Evolutionary conservation across 805 yeast genomes (phyloP).

Genomic region (Saccharomycopsis fermentans): DNA sequence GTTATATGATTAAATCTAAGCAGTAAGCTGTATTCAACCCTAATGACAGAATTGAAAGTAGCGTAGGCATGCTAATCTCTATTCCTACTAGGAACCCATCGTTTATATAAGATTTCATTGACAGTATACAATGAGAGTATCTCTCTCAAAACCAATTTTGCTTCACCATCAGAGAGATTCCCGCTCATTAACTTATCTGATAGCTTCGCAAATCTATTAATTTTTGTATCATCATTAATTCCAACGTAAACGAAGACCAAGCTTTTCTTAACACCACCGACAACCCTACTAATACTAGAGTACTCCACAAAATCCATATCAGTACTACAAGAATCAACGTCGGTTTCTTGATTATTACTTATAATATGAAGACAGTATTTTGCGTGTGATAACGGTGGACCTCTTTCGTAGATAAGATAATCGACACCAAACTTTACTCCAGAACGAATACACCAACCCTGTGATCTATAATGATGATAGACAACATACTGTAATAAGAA

Average conservation of each 20-base stretch:
- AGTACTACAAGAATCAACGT: slow-evolving; percentile 7
- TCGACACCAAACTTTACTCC: slow-evolving; percentile 94
- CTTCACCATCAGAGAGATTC: slow-evolving; percentile 18
- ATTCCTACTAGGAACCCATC: slow-evolving; percentile 83
- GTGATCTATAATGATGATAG: slow-evolving; percentile 78
- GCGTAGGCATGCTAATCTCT: slow-evolving; percentile 46
- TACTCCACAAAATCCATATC: slow-evolving; percentile 34
- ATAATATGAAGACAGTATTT: slow-evolving; percentile 61
- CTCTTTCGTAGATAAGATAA: slow-evolving; percentile 69
- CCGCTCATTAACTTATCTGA: background rate
- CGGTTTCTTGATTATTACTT: slow-evolving; percentile 27
- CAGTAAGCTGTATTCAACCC: too few relatives aligned
- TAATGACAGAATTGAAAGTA: too few relatives aligned
- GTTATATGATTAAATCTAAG: too few relatives aligned
- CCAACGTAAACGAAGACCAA: slow-evolving; percentile 62
- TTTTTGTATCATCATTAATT: slow-evolving; percentile 32
- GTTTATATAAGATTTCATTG: slow-evolving; percentile 55
- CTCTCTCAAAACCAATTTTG: slow-evolving; percentile 23
- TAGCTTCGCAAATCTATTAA: slow-evolving; percentile 18
- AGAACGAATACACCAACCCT: slow-evolving; percentile 90
- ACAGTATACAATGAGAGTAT: slow-evolving; percentile 39
- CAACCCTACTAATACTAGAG: slow-evolving; percentile 65
- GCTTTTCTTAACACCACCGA: slow-evolving; percentile 78
- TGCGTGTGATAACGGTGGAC: slow-evolving; percentile 95
- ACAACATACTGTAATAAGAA: slow-evolving; percentile 54